Evolutionary conservation across 108 stramenopile species (phyloP), one percentile per base, ranked within the genome.

Genomic region (Discostella pseudostelligera): DNA sequence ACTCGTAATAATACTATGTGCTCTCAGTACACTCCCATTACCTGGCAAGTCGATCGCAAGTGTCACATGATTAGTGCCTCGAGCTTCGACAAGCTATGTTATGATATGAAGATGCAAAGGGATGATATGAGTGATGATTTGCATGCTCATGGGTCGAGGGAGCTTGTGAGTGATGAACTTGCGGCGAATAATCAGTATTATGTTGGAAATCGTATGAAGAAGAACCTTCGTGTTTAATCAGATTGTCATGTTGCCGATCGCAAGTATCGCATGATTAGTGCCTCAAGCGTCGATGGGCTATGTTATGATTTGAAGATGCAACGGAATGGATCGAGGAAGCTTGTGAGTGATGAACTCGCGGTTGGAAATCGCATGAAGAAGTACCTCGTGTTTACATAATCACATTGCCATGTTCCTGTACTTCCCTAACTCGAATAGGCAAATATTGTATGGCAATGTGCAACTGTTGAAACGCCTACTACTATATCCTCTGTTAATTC

Each of bases 11-110:
- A 84, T 57, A 62, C 65, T n/a, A 48, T 80, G 43, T 84, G 84
- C 72, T 85, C 86, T 3, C 63, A 55, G 45, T 87, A 85, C 65
- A 22, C 84, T 25, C 83, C 81, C 36, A 83, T 85, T 58, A 85
- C 87, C 56, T 88, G 87, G 87, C 84, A 88, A 47, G 87, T 88
- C 0, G 84, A 88, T 69, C 84, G 82, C 61, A 82, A 84, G 65
- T 88, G 87, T 61, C 84, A 85, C 76, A 26, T 82, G 62, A 82
- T 85, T 51, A 79, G 76, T 39, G 87, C 87, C 29, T 85, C 84
- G 6, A 67, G 79, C 25, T 85, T 88, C 51, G 87, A 88, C 61
- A 84, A 88, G 81, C 51, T 88, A 46, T 88, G 87, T 29, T 44
- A 51, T 12, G 83, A 84, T 28, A 88, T 85, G 87, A 76, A 72